Conservation (phyloP, 805 yeast species). For the Cyberlindnera mycetangii region DNA sequence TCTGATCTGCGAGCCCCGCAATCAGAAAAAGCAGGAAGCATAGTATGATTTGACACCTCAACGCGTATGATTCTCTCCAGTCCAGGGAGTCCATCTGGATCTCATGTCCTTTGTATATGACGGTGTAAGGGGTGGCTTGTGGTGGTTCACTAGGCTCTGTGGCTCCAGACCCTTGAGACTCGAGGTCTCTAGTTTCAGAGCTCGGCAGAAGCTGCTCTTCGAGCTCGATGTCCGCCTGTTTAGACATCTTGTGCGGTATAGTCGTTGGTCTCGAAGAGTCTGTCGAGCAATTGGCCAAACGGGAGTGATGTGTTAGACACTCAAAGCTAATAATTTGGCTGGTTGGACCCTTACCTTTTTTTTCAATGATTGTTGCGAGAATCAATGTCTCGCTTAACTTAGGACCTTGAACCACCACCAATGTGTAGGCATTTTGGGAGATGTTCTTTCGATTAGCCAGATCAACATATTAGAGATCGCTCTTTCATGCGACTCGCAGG, state of each 20-base stretch:
- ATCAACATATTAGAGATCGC: no score
- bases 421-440: no score
- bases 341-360: no score
- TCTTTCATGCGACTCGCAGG: no score
- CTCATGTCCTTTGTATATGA: slow-evolving; percentile 5
- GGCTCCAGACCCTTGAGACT: neutral
- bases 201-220: slow-evolving; percentile 5
- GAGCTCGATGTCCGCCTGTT: slow-evolving; percentile 4
- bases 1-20: slow-evolving; percentile 58
- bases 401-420: no score
- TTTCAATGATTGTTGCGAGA: no score
- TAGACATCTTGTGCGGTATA: slow-evolving; percentile 2
- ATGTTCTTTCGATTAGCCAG: no score
- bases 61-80: slow-evolving; percentile 32
- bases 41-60: slow-evolving; percentile 42
- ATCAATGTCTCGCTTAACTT: no score
- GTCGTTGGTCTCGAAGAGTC: no score
- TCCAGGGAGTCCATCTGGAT: slow-evolving; percentile 13
- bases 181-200: neutral
- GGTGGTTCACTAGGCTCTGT: neutral
- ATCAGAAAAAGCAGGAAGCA: slow-evolving; percentile 40
- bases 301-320: no score
- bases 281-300: no score
- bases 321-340: no score
- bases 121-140: neutral